Evolutionary conservation across 345 rosid species (phyloP), one percentile per base, ranked within the genome.

Genomic region (Pistacia atlantica): DNA sequence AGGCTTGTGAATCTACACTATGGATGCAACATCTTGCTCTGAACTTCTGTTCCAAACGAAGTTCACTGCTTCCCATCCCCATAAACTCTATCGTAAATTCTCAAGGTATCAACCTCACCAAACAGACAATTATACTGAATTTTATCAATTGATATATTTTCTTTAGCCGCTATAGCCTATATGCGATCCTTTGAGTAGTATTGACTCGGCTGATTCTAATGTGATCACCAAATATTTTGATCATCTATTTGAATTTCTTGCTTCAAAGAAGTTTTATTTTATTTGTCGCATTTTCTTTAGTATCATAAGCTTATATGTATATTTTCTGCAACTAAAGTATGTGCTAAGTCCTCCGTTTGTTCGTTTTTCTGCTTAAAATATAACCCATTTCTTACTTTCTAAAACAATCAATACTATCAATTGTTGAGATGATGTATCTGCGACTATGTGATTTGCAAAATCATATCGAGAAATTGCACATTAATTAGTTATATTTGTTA

Each of bases 11-110:
- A 31, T 74, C 25, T 25, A 37, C 61, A 0, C 62, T 45, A 81
- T 81, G 84, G 81, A 75, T 13, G 74, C 77, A 16, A 48, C 66
- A 56, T 28, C 79, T 2, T 54, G 46, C 37, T 74, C 64, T 61
- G 75, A 20, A 22, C 66, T 72, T 38, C 37, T 72, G 45, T 45
- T 54, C 31, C 68, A n/a, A 3, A 8, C 60, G 11, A 49, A 45
- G 11, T 46, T 62, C 48, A 42, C 51, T 18, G 59, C 3, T 63
- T 61, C 45, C 59, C 51, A 68, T 68, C 72, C 16, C 5, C 59
- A 8, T 16, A 51, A 68, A 7, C 3, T 35, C 49, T 20, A 33
- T 63, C 69, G 4, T 4, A 33, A 54, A 33, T 70, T 37, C 25
- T 20, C 65, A 11, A 51, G 20, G 61, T 74, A 6, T 42, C 46